Evolutionary conservation across 2,329 filamentous ascomycete species (phyloP), one percentile per base, ranked within the genome.

Genomic region (Sporothrix variecibatus): DNA sequence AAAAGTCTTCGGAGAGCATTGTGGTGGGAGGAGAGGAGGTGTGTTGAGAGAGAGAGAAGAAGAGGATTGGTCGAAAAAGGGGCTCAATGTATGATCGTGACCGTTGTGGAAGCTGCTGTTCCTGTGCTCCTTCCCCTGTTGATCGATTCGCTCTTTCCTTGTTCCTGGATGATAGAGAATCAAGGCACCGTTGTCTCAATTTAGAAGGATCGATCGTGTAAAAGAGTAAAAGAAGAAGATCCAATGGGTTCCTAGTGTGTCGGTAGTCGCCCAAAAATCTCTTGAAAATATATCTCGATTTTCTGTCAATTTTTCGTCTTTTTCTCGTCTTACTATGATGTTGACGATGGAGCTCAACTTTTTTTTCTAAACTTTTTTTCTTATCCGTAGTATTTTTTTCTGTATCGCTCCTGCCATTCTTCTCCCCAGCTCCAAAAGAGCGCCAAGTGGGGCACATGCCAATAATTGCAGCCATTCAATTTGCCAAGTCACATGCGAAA

Each of bases 1-100:
- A 85, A 80, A 91, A 89, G 75, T 86, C 85, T 80, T 91, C 89
- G 31, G 87, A 86, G 71, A 90, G 79, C 89, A 91, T 91, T 28
- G n/a, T 5, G 12, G 12, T n/a, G 8, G 8, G 62, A 12, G 46
- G 6, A 23, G 34, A 34, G 26, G 20, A 38, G 4, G 67, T 12
- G 20, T 9, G 8, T 15, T 12, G 46, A 2, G 28, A 26, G 26
- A 26, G 26, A 53, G 20, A 3, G 2, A 17, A 28, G n/a, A 34
- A 11, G 12, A 46, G 23, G 26, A 12, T 34, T 34, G 4, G 20
- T 23, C 28, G 56, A 26, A 49, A 49, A 49, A 20, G 2, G 43
- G 23, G 51, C 6, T 56, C 23, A 9, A 4, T 12, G 26, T 7
- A 8, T 12, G 40, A 3, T 56, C 28, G 67, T 17, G 46, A 38